Evolutionary conservation across 1,139 yeast genomes (phyloP), one percentile per base, ranked within the genome.

Genomic region (Lipomyces yarrowii): DNA sequence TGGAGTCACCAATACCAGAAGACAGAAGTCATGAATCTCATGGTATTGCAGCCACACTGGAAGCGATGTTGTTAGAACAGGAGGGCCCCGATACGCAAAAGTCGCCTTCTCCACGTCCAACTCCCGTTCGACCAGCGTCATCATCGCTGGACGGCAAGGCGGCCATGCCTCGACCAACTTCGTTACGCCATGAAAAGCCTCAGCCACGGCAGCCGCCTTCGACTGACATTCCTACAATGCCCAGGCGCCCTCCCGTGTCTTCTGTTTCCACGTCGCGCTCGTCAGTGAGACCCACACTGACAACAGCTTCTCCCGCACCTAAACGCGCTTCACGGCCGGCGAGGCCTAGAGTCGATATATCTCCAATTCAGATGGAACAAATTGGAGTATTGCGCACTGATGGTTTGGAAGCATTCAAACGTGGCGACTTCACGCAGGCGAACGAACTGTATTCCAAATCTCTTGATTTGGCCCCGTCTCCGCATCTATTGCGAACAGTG

Each of bases 351-450:
- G 72, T 75, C 0, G 60, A 70, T 1, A 74, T 78, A 11, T 71
- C 80, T 1, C 68, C 79, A 1, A 75, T 78, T 7, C 74, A 79
- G 39, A 80, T 83, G 60, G 83, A 86, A 7, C 83, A 84, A 75
- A 86, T 85, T 73, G 81, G 81, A 3, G 84, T 84, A n/a, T 81
- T 84, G 30, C 86, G 90, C 68, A 79, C 79, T 21, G 82, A 83
- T 46, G 98, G 92, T 3, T 79, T 86, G 2, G 82, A 82, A 39
- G 83, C 87, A 0, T 94, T 87, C 78, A 84, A 84, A 66, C 83
- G 86, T 18, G 99, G 99, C n/a, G 94, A 94, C 75, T 96, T 89
- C 75, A 77, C 86, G 7, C 77, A 81, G 7, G 94, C 99, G 0
- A 80, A 86, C 21, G 82, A 80, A 32, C 81, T 82, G 62, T 96